Percentiles rank a stretch among this genome's conserved stretches.
phyloP scores from a whole-genome alignment of 164 flowering plant genomes.

The Protea cynaroides region DNA sequence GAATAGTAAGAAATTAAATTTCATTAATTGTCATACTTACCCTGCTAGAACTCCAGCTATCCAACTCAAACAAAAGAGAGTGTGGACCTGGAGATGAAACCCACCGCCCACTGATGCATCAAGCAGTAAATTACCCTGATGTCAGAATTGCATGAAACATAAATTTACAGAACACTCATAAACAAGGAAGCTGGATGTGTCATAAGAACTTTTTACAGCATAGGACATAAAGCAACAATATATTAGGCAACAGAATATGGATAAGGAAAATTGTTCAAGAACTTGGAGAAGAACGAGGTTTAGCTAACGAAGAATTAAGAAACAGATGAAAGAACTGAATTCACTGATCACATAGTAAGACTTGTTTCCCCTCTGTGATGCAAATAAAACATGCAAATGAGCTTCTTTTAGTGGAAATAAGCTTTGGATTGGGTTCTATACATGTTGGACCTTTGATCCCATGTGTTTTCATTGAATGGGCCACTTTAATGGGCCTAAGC shows the following conservation, averaged over 20 bases:
- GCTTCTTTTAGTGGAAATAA: no score
- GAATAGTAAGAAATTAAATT: neutral
- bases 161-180: slow-evolving; percentile 23
- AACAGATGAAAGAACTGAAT: neutral
- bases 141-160: slow-evolving; percentile 69
- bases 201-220: neutral
- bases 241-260: neutral
- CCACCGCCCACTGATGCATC: slow-evolving; percentile 99
- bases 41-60: slow-evolving; percentile 80
- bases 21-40: slow-evolving; percentile 37
- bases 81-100: slow-evolving; percentile 62
- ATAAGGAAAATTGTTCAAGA: neutral
- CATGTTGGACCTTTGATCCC: no score
- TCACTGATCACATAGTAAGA: neutral
- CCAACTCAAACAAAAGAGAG: slow-evolving; percentile 64
- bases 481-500: no score
- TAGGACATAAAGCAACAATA: no score
- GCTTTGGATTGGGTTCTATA: no score
- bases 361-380: neutral
- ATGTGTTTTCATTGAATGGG: no score
- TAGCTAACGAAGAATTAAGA: neutral
- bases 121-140: slow-evolving; percentile 88
- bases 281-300: neutral
- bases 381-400: no score
- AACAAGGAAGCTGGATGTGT: slow-evolving; percentile 6